A percentile compares a stretch with the other conserved stretches of the same genome.
Conservation (phyloP, 2,329 filamentous ascomycete genomes). For the Neofusicoccum laricinum region DNA sequence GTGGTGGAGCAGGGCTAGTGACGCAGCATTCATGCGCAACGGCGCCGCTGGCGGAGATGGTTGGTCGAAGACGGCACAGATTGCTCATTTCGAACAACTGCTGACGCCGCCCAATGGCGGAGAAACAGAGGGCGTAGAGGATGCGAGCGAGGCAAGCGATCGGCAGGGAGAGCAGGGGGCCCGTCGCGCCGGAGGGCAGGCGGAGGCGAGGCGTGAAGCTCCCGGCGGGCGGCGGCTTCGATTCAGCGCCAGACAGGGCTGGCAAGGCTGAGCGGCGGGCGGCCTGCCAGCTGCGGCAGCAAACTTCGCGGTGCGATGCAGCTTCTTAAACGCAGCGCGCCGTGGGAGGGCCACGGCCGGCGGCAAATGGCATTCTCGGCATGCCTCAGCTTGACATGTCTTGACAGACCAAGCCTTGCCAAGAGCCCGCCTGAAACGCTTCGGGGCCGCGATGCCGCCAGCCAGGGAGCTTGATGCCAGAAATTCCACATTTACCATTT, state of each 20-base stretch:
- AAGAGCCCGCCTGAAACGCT: not conserved
- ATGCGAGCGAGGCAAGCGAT: not conserved
- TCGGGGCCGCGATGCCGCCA: not conserved
- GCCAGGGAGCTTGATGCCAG: not conserved
- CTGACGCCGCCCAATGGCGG: not conserved
- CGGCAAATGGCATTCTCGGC: not conserved
- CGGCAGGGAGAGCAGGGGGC: constrained; percentile 11
- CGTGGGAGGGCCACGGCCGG: not conserved
- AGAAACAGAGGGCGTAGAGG: not conserved
- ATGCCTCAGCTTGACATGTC: constrained; percentile 2
- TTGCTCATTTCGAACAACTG: not conserved
- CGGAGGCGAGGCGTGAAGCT: not conserved
- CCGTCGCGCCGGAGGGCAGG: not conserved
- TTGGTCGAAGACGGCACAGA: not conserved
- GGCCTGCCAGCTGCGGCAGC: not conserved
- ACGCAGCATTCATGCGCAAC: not conserved
- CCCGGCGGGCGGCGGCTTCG: not conserved
- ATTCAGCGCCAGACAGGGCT: not conserved
- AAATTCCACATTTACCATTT: constrained; percentile 7
- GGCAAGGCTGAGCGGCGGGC: not conserved
- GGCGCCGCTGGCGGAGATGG: not conserved
- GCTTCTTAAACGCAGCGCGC: not conserved
- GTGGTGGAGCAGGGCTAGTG: not conserved
- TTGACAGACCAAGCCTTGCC: constrained; percentile 9
- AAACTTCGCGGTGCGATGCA: not conserved